Conservation (phyloP, 2,329 filamentous ascomycete species). For the Penicillium sp. region DNA sequence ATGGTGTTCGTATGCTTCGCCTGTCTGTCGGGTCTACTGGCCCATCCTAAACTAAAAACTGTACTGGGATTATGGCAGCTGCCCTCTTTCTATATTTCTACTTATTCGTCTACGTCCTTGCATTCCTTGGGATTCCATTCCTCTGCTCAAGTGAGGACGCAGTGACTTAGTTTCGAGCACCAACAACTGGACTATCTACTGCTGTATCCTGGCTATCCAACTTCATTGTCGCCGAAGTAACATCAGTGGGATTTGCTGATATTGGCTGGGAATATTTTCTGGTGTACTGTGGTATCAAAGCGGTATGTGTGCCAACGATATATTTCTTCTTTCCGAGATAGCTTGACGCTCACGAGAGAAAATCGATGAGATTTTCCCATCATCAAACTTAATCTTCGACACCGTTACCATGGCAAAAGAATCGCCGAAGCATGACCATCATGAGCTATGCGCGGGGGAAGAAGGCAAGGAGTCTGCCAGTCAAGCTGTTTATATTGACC, state of each 20-base stretch:
- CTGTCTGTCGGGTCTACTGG: neutral
- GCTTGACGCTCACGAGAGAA: neutral
- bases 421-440: no score
- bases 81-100: no score
- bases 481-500: neutral
- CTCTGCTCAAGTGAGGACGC: neutral
- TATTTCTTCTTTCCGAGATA: neutral
- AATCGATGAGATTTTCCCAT: neutral
- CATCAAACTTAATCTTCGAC: neutral
- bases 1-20: neutral
- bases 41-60: no score
- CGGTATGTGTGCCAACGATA: neutral
- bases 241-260: no score
- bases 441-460: neutral
- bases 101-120: no score
- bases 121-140: neutral
- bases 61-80: no score
- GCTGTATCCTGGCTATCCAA: neutral
- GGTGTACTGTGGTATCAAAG: no score
- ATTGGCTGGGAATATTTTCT: neutral
- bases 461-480: neutral
- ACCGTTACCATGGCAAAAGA: neutral
- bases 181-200: neutral
- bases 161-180: neutral
- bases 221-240: neutral